These are phyloP conservation scores for Beauveria brongniartii DNA, from an alignment of 2,329 filamentous ascomycete genomes.

Conservation along the genomic window DNA sequence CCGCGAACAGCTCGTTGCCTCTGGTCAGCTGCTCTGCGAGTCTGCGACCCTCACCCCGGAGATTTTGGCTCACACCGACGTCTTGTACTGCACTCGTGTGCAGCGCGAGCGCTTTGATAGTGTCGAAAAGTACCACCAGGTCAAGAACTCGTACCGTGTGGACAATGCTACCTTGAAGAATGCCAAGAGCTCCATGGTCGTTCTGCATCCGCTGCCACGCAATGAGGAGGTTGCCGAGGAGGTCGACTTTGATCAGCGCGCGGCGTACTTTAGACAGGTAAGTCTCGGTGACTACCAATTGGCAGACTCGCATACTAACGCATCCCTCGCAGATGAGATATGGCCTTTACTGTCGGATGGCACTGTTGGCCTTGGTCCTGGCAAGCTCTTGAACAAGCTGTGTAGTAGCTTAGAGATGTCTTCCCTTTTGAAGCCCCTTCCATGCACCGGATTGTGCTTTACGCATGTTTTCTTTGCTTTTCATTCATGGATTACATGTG, in stretches of 20 bases:
- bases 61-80: conserved; percentile 78
- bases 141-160: conserved; percentile 84
- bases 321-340: conserved; percentile 73
- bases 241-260: conserved; percentile 93
- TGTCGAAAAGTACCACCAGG: conserved; percentile 68
- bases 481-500: not conserved
- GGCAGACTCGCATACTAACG: not conserved
- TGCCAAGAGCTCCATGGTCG: conserved; percentile 86
- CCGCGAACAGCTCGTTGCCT: conserved; percentile 59
- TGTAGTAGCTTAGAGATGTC: conserved; percentile 6
- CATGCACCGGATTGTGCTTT: not conserved
- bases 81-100: conserved; percentile 93
- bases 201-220: conserved; percentile 90
- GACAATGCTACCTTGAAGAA: conserved; percentile 85
- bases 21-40: conserved; percentile 71
- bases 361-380: conserved; percentile 89
- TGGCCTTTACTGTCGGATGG: conserved; percentile 97
- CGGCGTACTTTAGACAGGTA: conserved; percentile 98
- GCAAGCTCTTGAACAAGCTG: conserved; percentile 21
- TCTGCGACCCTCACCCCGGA: conserved; percentile 75
- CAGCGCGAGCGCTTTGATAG: conserved; percentile 94
- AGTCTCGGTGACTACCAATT: conserved; percentile 32
- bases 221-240: conserved; percentile 92
- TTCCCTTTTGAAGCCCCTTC: conserved; percentile 7
- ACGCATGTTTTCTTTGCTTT: conserved; percentile 2